A percentile compares a stretch with the other conserved stretches of the same genome.
phyloP scores from a whole-genome alignment of 1,284 basidiomycete species.

The Tilletiaria anomala region DNA sequence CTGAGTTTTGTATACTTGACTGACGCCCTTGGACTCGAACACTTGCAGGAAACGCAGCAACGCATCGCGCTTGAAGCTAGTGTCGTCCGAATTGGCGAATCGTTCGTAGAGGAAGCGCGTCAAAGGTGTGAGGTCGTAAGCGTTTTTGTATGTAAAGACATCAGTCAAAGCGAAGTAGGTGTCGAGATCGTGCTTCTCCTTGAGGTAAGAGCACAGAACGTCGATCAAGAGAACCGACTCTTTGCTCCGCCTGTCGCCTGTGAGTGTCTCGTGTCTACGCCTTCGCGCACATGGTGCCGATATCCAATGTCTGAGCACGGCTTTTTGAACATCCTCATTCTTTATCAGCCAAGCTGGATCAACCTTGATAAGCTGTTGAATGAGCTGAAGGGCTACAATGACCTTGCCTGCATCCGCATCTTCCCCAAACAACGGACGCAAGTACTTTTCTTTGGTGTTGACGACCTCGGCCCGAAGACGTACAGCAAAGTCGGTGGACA shows the following conservation, averaged over 20 bases:
- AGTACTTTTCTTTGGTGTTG: constrained; percentile 9
- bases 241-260: constrained; percentile 6
- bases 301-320: constrained; percentile 40
- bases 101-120: constrained; percentile 78
- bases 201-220: constrained; percentile 42
- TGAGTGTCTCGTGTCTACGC: constrained; percentile 23
- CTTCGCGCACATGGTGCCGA: constrained; percentile 15
- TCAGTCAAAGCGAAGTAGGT: constrained; percentile 76
- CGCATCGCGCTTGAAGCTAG: constrained; percentile 63
- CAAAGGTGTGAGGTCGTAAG: constrained; percentile 67
- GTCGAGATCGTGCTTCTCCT: constrained; percentile 62
- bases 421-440: constrained; percentile 25
- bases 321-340: constrained; percentile 32
- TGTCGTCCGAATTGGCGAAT: constrained; percentile 50
- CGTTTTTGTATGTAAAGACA: constrained; percentile 64
- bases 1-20: constrained; percentile 68
- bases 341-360: constrained; percentile 56
- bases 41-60: constrained; percentile 71
- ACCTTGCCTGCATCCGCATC: constrained; percentile 13
- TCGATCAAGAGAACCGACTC: constrained; percentile 4
- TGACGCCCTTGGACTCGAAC: constrained; percentile 56
- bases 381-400: constrained; percentile 50
- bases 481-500: constrained; percentile 25
- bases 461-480: constrained; percentile 24
- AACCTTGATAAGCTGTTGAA: constrained; percentile 59